Evolutionary conservation across 2,329 filamentous ascomycete species (phyloP), one percentile per base, ranked within the genome.

Genomic region (Aspergillus transmontanensis): DNA sequence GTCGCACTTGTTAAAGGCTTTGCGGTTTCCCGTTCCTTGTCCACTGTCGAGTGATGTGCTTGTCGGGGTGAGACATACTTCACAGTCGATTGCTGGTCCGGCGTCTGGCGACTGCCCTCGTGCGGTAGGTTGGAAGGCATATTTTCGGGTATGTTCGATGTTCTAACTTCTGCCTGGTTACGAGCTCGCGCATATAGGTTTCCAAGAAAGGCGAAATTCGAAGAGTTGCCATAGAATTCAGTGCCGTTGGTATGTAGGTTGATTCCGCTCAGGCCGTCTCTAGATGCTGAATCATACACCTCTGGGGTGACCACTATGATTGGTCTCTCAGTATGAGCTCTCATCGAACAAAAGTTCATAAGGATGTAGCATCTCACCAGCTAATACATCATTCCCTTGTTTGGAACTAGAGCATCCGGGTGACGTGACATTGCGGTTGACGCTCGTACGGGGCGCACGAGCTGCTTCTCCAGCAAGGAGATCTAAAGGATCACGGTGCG

Each of bases 151-250:
- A 36, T 56, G 28, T 66, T 43, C 16, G 39, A 55, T 23, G n/a
- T 36, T n/a, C 46, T 59, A 9, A 6, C 63, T 11, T 64, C 63
- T 16, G 60, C 60, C 41, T 71, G 69, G 16, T 62, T 64, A 19
- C 63, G 68, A 6, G 69, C 69, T 36, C 69, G 61, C 19, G 65
- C 61, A 45, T 69, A 71, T 12, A 69, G 56, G 32, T 69, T 72
- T 2, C 66, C 69, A 1, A 73, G 63, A 41, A 73, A 73, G 3
- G 71, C 71, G 12, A 73, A n/a, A 26, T 71, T 73, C 7, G 71
- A 71, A 12, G 71, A 72, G 32, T 66, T 70, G 14, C 71, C 71
- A 51, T 73, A 73, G 50, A 73, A 73, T 55, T 73, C 71, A 3
- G 69, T 73, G 30, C 71, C 70, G 51, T 70, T 73, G 11, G 71